Percentiles rank a stretch among this genome's conserved stretches.
Conservation (phyloP, 2,329 filamentous ascomycete species). For the Aspergillus brasiliensis region DNA sequence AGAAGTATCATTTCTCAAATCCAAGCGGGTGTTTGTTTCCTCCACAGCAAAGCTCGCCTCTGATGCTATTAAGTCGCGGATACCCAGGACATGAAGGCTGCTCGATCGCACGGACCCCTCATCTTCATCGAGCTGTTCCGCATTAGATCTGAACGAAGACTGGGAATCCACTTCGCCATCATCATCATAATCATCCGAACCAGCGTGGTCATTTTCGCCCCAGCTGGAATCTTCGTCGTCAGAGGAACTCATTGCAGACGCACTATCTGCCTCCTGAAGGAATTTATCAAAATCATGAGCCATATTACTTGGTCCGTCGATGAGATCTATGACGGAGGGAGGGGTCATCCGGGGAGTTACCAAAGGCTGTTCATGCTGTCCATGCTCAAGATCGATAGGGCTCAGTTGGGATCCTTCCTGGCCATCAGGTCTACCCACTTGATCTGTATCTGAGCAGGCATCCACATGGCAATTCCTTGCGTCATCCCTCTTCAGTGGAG, state of each 20-base stretch:
- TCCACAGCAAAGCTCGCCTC: neutral
- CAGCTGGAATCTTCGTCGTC: conserved; percentile 9
- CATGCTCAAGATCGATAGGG: conserved; percentile 20
- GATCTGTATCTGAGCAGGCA: neutral
- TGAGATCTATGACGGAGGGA: conserved; percentile 7
- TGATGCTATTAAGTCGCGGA: neutral
- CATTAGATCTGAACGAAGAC: conserved; percentile 8
- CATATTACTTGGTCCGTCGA: neutral
- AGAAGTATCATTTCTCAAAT: neutral
- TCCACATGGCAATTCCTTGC: neutral
- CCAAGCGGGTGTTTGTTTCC: neutral
- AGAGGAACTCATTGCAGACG: neutral
- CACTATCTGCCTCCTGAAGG: conserved; percentile 9
- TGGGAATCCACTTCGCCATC: conserved; percentile 11
- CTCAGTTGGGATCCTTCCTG: conserved; percentile 11
- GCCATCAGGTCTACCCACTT: neutral
- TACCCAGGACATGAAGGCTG: neutral
- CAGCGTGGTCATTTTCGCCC: conserved; percentile 9
- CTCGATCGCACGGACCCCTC: conserved; percentile 7
- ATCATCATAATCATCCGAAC: conserved; percentile 16
- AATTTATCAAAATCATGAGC: conserved; percentile 8
- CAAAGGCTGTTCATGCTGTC: conserved; percentile 20
- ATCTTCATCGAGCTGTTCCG: conserved; percentile 9
- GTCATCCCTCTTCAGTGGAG: conserved; percentile 20
- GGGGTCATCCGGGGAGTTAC: conserved; percentile 29